Base-by-base conservation (phyloP, 2,329 filamentous ascomycete species). In the Orbilia quercus region DNA sequence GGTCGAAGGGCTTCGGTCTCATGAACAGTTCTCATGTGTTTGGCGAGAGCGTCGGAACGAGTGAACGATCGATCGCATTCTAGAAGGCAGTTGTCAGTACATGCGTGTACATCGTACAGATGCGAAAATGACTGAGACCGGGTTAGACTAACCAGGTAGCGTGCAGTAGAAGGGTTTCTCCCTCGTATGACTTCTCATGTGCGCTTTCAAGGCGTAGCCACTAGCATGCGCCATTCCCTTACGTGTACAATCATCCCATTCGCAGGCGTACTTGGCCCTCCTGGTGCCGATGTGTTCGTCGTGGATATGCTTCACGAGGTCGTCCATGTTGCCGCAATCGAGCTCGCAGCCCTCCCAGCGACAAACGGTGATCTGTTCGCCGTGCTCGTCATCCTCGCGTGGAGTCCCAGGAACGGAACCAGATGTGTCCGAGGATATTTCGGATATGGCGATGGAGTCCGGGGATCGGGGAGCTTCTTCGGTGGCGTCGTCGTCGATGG, bases 151-250 rank as follows among this genome's bases (percentile, higher is more conserved):
- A n/a, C 93, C 94, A 66, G 95, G 95, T 42, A 99, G 82, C 28
- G 92, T 91, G 81, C 95, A 99, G 82, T 96, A 97, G 80, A 98
- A 98, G 0, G 95, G 95, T 82, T 99, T 99, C 84, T 99, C 95
- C 79, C 95, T 87, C 1, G 95, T 99, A 80, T 99, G 95, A 80
- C 93, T 97, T 77, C 95, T 86, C 93, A 99, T 96, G 79, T 99
- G 95, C 7, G 95, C 95, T 80, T 96, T 93, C 75, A 99, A 83
- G 2, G 95, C 95, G 82, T 99, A 99, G 1, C 92, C 95, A 78
- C 92, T 96, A 0, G 94, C 94, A 82, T 99, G 95, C 16, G 91
- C 89, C 81, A 95, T 88, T 71, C 92, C 92, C 82, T 96, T 98
- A 74, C 93, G 84, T 59, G 85, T 86, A 80, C 95, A 99, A 76